A percentile compares a stretch with the other conserved stretches of the same genome.
Evolutionary conservation across 352 stramenopile genomes (phyloP).

Genomic region (Phytophthora pseudosyringae): DNA sequence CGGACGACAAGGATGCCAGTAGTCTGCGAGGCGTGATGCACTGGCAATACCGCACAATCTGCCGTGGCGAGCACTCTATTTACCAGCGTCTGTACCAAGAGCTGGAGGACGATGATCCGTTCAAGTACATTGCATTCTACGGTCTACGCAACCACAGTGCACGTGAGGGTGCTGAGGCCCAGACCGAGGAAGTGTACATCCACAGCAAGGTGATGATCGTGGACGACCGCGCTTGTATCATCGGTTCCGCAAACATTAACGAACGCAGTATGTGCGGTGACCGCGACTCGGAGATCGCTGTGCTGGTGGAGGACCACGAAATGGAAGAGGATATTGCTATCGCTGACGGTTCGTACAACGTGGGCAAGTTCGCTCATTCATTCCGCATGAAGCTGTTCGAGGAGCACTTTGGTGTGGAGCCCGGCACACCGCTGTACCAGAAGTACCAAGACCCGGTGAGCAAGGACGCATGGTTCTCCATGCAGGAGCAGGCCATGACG

Average conservation of each 20-base stretch:
- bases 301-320: constrained; percentile 82
- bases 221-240: constrained; percentile 81
- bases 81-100: constrained; percentile 84
- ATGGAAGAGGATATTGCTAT: constrained; percentile 65
- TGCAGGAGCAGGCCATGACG: constrained; percentile 86
- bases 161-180: constrained; percentile 41
- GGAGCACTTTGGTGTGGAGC: constrained; percentile 79
- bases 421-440: constrained; percentile 53
- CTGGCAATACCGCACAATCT: constrained; percentile 90
- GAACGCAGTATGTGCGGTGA: constrained; percentile 88
- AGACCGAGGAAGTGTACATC: constrained; percentile 87
- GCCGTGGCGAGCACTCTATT: constrained; percentile 80
- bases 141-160: constrained; percentile 71
- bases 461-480: constrained; percentile 77
- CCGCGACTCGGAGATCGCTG: constrained; percentile 89
- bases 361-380: constrained; percentile 85
- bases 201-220: constrained; percentile 94
- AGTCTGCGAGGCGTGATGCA: constrained; percentile 88
- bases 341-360: constrained; percentile 46
- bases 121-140: constrained; percentile 91
- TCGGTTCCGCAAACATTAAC: constrained; percentile 89
- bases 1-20: constrained; percentile 80
- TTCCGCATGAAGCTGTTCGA: constrained; percentile 90
- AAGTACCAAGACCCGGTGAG: constrained; percentile 69
- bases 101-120: constrained; percentile 77